Percentiles rank a stretch among this genome's conserved stretches.
Evolutionary conservation across 176 grass and related monocot genomes (phyloP).

Genomic region (Melocanna baccifera): DNA sequence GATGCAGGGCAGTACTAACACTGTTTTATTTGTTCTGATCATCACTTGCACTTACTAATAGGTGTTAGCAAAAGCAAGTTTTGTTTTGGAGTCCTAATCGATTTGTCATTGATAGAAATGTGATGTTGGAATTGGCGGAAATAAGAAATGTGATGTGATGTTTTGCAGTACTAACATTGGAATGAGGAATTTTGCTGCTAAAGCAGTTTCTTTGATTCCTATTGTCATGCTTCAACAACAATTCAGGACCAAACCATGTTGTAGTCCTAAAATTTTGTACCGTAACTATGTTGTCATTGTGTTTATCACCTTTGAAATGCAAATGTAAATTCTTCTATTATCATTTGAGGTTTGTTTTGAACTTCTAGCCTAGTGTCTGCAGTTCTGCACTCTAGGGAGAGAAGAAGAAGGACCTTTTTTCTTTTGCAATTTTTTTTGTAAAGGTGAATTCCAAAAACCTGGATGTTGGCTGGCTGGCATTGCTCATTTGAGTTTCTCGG

Average conservation of each 20-base stretch:
- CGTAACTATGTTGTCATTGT: neutral
- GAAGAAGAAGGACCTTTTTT: neutral
- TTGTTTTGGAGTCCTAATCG: neutral
- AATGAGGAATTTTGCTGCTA: neutral
- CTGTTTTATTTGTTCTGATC: neutral
- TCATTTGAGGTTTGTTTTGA: neutral
- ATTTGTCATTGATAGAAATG: neutral
- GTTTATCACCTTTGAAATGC: neutral
- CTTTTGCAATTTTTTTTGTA: neutral
- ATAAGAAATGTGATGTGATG: no score
- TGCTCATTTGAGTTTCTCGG: neutral
- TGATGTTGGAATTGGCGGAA: neutral
- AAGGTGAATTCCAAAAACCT: neutral
- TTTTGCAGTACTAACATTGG: no score
- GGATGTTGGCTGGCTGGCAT: neutral
- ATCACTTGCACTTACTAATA: neutral
- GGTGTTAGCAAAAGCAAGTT: neutral
- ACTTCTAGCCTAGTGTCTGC: neutral
- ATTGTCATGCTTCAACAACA: neutral
- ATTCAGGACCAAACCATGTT: neutral
- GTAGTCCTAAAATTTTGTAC: neutral
- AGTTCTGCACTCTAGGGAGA: neutral
- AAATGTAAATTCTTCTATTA: slow-evolving; percentile 1
- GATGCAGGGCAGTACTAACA: neutral
- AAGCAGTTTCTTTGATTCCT: neutral